A percentile compares a stretch with the other conserved stretches of the same genome.
phyloP scores from a whole-genome alignment of 2,329 filamentous ascomycete genomes.

The Colletotrichum graminicola region DNA sequence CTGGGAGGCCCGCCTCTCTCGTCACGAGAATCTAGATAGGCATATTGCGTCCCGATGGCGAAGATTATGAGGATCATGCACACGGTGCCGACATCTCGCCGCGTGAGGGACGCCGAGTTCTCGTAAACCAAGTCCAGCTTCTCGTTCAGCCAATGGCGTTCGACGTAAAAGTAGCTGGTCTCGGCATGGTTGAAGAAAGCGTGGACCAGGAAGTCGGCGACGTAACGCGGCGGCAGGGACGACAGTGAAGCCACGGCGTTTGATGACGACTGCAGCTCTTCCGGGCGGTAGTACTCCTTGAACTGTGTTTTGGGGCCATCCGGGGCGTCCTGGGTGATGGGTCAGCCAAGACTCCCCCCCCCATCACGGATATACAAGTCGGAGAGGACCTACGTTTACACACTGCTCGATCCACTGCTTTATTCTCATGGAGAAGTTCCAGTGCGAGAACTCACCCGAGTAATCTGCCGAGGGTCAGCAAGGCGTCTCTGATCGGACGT shows the following conservation, averaged over 20 bases:
- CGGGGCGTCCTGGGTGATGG: constrained; percentile 23
- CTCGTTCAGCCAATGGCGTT: constrained; percentile 56
- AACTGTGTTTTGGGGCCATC: constrained; percentile 45
- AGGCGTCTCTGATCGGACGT: constrained; percentile 7
- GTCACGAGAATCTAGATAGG: constrained; percentile 56
- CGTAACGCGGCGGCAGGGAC: constrained; percentile 60
- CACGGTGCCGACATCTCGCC: constrained; percentile 57
- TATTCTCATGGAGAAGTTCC: constrained; percentile 65
- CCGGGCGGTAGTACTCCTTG: constrained; percentile 59
- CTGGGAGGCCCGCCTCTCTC: constrained; percentile 36
- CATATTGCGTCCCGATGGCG: constrained; percentile 65
- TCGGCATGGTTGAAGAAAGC: constrained; percentile 63
- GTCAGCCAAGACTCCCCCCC: constrained; percentile 6
- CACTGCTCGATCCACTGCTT: constrained; percentile 63
- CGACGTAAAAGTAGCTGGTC: constrained; percentile 63
- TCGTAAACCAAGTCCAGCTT: constrained; percentile 58
- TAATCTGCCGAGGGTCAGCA: constrained; percentile 54
- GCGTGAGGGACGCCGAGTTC: constrained; percentile 52
- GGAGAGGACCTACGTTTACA: constrained; percentile 47
- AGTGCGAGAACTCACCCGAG: constrained; percentile 65
- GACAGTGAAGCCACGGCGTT: constrained; percentile 54
- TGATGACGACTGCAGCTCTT: constrained; percentile 58
- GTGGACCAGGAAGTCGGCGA: constrained; percentile 60
- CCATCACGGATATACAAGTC: background rate
- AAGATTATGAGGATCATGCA: constrained; percentile 61